A percentile compares a stretch with the other conserved stretches of the same genome.
phyloP scores from a whole-genome alignment of 2,329 filamentous ascomycete genomes.

The Trichoderma gracile region DNA sequence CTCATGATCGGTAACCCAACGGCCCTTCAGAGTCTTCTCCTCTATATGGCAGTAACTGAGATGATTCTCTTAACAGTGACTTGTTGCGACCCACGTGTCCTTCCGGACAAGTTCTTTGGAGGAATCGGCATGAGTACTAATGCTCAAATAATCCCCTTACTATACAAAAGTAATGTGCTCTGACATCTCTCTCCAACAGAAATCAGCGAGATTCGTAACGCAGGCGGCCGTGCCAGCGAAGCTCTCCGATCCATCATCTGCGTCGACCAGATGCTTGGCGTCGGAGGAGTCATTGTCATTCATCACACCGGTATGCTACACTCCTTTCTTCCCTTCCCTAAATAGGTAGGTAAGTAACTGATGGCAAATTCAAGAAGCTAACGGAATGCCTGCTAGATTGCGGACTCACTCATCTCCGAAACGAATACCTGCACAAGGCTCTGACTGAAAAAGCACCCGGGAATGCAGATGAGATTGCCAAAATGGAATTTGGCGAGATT shows the following conservation, averaged over 20 bases:
- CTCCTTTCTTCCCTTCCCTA: no score
- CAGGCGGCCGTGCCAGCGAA: neutral
- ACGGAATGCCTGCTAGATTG: neutral
- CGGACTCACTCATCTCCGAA: neutral
- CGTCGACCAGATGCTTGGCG: neutral
- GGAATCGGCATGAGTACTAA: neutral
- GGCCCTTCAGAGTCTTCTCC: no score
- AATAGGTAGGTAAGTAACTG: no score
- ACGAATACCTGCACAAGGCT: neutral
- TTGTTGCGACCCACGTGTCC: neutral
- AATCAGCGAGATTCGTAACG: neutral
- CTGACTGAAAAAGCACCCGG: neutral
- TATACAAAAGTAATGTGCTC: no score
- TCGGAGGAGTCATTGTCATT: neutral
- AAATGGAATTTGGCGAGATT: neutral
- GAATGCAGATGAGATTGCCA: neutral
- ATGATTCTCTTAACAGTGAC: neutral
- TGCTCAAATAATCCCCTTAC: fast-evolving
- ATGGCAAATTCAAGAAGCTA: neutral
- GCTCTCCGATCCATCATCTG: neutral
- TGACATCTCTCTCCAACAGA: no score
- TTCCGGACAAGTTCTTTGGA: neutral
- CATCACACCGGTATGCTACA: neutral
- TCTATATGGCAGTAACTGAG: neutral
- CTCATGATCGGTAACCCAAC: neutral